Evolutionary conservation across 116 monocot genomes (phyloP).

Genomic region (Papilionanthe hybrid): DNA sequence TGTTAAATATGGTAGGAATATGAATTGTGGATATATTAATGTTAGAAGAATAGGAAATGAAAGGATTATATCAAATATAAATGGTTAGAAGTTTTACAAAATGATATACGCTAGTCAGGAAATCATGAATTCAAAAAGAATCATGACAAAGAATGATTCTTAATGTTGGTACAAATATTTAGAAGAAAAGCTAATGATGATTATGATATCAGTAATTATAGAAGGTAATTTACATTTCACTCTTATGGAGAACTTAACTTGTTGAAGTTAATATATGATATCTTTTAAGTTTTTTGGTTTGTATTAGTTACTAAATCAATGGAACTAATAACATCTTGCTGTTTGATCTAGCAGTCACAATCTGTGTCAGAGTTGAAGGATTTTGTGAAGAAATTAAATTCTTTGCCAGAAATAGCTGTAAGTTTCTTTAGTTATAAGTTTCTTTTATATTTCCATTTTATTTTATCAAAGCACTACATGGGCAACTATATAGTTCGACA

Average conservation of each 20-base stretch:
- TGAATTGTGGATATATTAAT: neutral
- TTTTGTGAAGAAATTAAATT: slow-evolving; percentile 95
- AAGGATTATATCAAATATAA: neutral
- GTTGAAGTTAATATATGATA: neutral
- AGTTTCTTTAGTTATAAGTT: slow-evolving; percentile 7
- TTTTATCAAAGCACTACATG: slow-evolving; percentile 6
- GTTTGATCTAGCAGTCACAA: slow-evolving; percentile 56
- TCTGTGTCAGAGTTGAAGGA: slow-evolving; percentile 97
- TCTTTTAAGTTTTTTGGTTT: neutral
- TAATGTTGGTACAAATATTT: neutral
- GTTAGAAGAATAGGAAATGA: neutral
- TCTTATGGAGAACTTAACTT: neutral
- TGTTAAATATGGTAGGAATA: neutral
- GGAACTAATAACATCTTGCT: neutral
- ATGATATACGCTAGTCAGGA: neutral
- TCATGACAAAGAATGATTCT: neutral
- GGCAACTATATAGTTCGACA: slow-evolving; percentile 1
- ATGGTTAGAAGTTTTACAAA: neutral
- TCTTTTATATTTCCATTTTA: neutral
- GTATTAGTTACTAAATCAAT: neutral
- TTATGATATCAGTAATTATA: neutral
- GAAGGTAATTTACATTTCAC: neutral
- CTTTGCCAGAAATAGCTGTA: slow-evolving; percentile 95
- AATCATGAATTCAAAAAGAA: neutral
- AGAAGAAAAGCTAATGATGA: neutral